Evolutionary conservation across 2,329 filamentous ascomycete species (phyloP), one percentile per base, ranked within the genome.

Genomic region (Rhinocladiella similis): DNA sequence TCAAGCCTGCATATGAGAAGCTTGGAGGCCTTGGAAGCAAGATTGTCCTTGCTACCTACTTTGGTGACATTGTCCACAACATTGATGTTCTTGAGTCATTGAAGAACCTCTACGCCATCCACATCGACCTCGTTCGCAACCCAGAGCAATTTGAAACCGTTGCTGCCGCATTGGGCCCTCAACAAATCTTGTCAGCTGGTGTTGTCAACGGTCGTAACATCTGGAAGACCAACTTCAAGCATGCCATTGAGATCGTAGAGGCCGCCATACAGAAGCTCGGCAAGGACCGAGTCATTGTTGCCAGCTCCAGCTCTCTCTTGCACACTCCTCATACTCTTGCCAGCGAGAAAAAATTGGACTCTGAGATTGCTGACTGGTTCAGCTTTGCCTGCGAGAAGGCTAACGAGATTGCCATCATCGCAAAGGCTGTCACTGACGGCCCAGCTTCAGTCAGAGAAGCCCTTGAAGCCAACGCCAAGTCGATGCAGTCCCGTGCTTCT

Each of bases 171-270:
- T 86, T 99, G 65, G 91, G 91, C 74, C 78, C 90, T 74, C 91
- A 91, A 75, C 95, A 96, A 74, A 78, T 91, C 67, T 87, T 99
- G 66, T 99, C 94, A 66, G 89, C 87, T 65, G 94, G 94, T 90
- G 89, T 99, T 68, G 94, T 99, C 66, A 92, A 99, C 70, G 94
- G 94, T 70, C 91, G 94, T 72, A 99, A 99, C 85, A 97, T 99
- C 83, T 99, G 94, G 94, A 99, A 99, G 90, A 97, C 91, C 80
- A 96, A 97, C 87, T 89, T 97, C 81, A 89, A 96, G 85, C 86
- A 85, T 70, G 91, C 94, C 71, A 95, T 99, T 65, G 92, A 94
- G 82, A 85, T 81, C 64, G 88, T 94, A 61, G 91, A 97, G 85
- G 81, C 85, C 59, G 94, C 93, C 64, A 81, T 97, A 70, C 90